These are phyloP conservation scores for Eragrostis nindensis DNA, from an alignment of 176 grass and related monocot genomes.

Conservation along the genomic window DNA sequence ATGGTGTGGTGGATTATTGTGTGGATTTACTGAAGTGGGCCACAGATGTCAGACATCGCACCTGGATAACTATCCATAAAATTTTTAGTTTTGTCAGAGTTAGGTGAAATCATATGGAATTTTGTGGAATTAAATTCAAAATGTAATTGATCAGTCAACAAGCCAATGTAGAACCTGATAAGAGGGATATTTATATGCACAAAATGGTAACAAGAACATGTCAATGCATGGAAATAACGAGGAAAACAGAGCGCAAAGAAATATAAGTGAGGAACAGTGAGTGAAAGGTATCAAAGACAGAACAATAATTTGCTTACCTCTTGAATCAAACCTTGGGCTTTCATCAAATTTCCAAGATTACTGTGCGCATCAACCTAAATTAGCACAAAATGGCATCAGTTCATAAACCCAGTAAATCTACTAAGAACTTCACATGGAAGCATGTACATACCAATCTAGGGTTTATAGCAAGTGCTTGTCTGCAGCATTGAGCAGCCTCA, in stretches of 20 bases:
- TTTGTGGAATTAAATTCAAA: neutral
- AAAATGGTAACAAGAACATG: neutral
- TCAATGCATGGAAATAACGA: neutral
- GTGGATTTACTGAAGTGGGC: neutral
- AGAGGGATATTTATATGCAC: neutral
- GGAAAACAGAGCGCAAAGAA: neutral
- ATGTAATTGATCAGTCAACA: slow-evolving; percentile 1
- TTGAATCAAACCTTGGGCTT: slow-evolving; percentile 91
- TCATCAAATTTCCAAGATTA: slow-evolving; percentile 98
- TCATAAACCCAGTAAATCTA: slow-evolving; percentile 26
- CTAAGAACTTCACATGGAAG: slow-evolving; percentile 29
- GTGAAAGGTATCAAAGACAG: neutral
- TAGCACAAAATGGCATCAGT: slow-evolving; percentile 40
- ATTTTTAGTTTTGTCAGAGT: neutral
- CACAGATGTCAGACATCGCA: neutral
- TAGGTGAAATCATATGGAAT: neutral
- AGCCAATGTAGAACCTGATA: neutral
- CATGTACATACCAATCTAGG: slow-evolving; percentile 63
- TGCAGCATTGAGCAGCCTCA: slow-evolving; percentile 95
- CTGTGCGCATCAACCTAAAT: slow-evolving; percentile 98
- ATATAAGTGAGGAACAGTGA: neutral
- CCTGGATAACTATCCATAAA: neutral
- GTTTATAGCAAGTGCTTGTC: slow-evolving; percentile 88
- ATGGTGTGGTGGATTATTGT: neutral
- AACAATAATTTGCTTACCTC: slow-evolving; percentile 53